Evolutionary conservation across 2,329 filamentous ascomycete genomes (phyloP).

Genomic region (Cytospora piceae): DNA sequence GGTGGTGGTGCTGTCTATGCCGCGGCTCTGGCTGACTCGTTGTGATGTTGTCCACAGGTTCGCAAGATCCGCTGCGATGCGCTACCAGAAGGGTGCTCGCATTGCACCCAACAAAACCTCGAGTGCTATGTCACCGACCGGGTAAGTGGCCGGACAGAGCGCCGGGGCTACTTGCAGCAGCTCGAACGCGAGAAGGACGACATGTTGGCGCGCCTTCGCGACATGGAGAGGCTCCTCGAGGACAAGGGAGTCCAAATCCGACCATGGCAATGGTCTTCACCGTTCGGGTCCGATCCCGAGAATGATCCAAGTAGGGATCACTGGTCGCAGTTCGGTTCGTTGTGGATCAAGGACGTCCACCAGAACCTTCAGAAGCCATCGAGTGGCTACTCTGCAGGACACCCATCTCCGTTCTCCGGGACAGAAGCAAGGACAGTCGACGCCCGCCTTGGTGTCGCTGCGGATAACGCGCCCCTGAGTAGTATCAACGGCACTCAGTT

Average conservation of each 20-base stretch:
- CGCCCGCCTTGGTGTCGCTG: slow-evolving; percentile 68
- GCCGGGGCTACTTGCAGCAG: slow-evolving; percentile 76
- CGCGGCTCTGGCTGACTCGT: slow-evolving; percentile 1
- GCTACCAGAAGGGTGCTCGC: slow-evolving; percentile 77
- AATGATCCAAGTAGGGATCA: slow-evolving; percentile 39
- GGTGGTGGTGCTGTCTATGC: too few relatives aligned
- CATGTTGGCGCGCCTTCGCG: slow-evolving; percentile 67
- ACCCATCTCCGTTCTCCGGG: slow-evolving; percentile 24
- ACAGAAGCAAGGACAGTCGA: slow-evolving; percentile 51
- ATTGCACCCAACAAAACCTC: slow-evolving; percentile 75
- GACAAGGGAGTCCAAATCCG: slow-evolving; percentile 65
- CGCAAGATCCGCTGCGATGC: slow-evolving; percentile 89
- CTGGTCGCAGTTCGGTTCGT: slow-evolving; percentile 43
- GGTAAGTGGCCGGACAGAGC: slow-evolving; percentile 79
- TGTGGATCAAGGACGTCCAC: slow-evolving; percentile 44
- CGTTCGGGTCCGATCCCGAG: slow-evolving; percentile 38
- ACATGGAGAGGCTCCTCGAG: slow-evolving; percentile 68
- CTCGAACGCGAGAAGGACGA: slow-evolving; percentile 73
- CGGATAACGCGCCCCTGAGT: slow-evolving; percentile 67
- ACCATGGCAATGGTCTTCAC: slow-evolving; percentile 46
- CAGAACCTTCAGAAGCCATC: slow-evolving; percentile 35
- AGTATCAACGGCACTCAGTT: slow-evolving; percentile 76
- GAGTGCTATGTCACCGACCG: slow-evolving; percentile 86
- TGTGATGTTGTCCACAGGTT: slow-evolving; percentile 51
- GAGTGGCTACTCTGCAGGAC: slow-evolving; percentile 1